Percentiles rank a stretch among this genome's conserved stretches.
phyloP scores from a whole-genome alignment of 140 eudicot species.

The Cichorium intybus region DNA sequence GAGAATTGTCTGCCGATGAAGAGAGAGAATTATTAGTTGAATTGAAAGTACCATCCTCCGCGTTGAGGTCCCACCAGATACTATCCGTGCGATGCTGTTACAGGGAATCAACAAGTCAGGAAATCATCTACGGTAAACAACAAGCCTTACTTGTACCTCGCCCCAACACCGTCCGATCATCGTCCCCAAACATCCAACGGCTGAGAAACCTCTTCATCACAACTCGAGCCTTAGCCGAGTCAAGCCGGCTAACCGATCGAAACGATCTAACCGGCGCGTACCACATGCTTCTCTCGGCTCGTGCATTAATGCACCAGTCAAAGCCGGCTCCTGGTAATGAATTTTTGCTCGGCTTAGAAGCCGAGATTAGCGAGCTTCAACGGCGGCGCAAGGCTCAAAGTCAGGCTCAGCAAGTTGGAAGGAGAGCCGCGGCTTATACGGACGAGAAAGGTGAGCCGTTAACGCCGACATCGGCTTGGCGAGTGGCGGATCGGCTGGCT shows the following conservation, averaged over 20 bases:
- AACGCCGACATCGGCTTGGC: slow-evolving; percentile 98
- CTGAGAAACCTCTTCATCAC: slow-evolving; percentile 50
- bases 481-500: slow-evolving; percentile 93
- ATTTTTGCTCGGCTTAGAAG: slow-evolving; percentile 47
- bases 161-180: slow-evolving; percentile 59
- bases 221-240: slow-evolving; percentile 85
- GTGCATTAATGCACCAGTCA: slow-evolving; percentile 52
- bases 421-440: slow-evolving; percentile 18
- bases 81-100: slow-evolving; percentile 62
- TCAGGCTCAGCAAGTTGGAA: slow-evolving; percentile 24
- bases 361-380: slow-evolving; percentile 56
- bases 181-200: slow-evolving; percentile 60
- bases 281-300: slow-evolving; percentile 68
- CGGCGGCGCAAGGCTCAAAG: slow-evolving; percentile 38
- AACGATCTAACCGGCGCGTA: slow-evolving; percentile 63
- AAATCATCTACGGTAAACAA: slow-evolving; percentile 44
- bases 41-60: slow-evolving; percentile 57
- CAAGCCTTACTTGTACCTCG: slow-evolving; percentile 55
- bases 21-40: slow-evolving; percentile 72
- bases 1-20: slow-evolving; percentile 62
- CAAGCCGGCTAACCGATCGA: slow-evolving; percentile 46
- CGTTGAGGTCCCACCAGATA: slow-evolving; percentile 50
- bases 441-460: slow-evolving; percentile 84
- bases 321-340: slow-evolving; percentile 44
- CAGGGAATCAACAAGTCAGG: slow-evolving; percentile 67